phyloP scores from a whole-genome alignment of 2,329 filamentous ascomycete genomes.

The Neofusicoccum cordaticola region DNA sequence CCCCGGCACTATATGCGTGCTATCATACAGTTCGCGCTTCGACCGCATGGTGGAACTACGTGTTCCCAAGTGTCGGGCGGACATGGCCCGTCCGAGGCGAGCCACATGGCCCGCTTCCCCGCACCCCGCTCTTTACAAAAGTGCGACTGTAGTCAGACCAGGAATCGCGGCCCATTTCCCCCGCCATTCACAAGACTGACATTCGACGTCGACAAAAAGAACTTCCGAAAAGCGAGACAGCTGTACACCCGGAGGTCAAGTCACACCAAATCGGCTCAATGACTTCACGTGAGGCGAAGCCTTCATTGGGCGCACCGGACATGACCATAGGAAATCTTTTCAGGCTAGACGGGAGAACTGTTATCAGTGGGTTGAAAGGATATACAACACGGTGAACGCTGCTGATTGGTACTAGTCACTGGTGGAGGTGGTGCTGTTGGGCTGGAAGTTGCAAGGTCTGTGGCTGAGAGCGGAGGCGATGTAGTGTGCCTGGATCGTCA shows the following conservation, averaged over 20 bases:
- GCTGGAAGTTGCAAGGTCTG: constrained; percentile 22
- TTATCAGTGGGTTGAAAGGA: constrained; percentile 20
- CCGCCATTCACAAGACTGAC: too few relatives aligned
- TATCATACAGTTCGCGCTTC: too few relatives aligned
- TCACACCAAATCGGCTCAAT: too few relatives aligned
- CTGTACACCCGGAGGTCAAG: too few relatives aligned
- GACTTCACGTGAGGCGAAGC: neutral
- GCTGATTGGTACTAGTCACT: constrained; percentile 21
- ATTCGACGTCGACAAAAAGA: too few relatives aligned
- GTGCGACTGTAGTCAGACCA: too few relatives aligned
- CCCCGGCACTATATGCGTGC: too few relatives aligned
- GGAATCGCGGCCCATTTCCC: too few relatives aligned
- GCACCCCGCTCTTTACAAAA: too few relatives aligned
- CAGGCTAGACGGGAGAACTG: constrained; percentile 25
- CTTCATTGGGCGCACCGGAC: neutral
- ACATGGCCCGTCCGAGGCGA: too few relatives aligned
- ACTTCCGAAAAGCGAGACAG: too few relatives aligned
- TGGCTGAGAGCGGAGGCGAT: constrained; percentile 29
- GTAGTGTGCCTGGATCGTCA: neutral
- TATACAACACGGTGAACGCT: neutral
- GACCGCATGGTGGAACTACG: constrained; percentile 62
- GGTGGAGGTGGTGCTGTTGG: constrained; percentile 29
- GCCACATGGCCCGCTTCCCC: too few relatives aligned
- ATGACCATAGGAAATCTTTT: constrained; percentile 21
- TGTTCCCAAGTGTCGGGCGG: constrained; percentile 41